Conservation (phyloP, 129 eudicot species). For the Mikania micrantha region DNA sequence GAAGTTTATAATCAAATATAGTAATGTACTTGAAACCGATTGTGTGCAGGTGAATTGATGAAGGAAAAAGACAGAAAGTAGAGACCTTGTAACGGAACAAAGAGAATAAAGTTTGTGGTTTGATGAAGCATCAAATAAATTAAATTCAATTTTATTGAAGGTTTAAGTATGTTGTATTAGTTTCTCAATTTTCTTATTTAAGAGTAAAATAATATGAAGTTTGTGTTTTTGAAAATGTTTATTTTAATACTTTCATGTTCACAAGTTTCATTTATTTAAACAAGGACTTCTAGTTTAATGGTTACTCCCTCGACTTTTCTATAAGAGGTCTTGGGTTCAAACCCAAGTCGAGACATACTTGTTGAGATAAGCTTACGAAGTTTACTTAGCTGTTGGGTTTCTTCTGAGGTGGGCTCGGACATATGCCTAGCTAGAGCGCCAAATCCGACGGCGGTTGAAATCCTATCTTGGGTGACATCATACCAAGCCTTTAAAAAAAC, state of each 20-base stretch:
- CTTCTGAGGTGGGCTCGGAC: no score
- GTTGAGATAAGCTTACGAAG: no score
- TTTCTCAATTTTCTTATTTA: slow-evolving; percentile 22
- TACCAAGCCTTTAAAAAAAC: no score
- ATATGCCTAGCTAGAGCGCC: no score
- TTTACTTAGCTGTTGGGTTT: no score
- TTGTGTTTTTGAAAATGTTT: background rate
- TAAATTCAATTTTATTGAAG: background rate
- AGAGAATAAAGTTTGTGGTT: slow-evolving; percentile 23
- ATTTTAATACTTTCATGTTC: background rate
- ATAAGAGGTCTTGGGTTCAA: no score
- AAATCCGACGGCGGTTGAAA: no score
- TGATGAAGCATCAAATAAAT: slow-evolving; percentile 19
- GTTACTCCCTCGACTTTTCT: no score
- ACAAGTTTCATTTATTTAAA: background rate
- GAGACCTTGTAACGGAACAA: slow-evolving; percentile 2
- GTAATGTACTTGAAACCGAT: background rate
- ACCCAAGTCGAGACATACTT: no score
- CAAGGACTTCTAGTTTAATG: no score
- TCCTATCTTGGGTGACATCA: no score
- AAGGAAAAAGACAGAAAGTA: slow-evolving; percentile 23
- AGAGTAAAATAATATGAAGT: background rate
- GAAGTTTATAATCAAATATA: background rate
- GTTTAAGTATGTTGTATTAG: slow-evolving; percentile 21
- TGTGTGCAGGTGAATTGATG: slow-evolving; percentile 25